These are phyloP conservation scores for Athelia psychrophila DNA, from an alignment of 1,284 basidiomycete genomes.

Conservation along the genomic window DNA sequence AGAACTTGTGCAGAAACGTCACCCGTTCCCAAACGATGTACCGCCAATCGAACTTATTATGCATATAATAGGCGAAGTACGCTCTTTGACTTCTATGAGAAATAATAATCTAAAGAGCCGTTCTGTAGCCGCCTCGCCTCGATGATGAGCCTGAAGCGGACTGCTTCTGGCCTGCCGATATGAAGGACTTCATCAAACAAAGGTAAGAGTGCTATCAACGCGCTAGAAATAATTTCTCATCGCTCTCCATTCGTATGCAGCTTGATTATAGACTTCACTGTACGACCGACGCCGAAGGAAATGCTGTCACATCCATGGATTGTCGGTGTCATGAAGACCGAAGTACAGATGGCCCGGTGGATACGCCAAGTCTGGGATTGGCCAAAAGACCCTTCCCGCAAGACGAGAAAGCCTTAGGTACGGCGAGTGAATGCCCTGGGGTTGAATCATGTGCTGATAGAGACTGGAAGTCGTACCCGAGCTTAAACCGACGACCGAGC, in stretches of 20 bases:
- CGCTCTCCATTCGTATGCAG: slow-evolving; percentile 33
- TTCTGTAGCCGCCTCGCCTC: slow-evolving; percentile 73
- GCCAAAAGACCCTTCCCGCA: slow-evolving; percentile 46
- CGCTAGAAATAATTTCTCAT: too few relatives aligned
- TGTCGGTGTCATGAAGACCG: slow-evolving; percentile 70
- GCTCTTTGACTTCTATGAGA: too few relatives aligned
- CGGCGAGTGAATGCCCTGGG: background rate
- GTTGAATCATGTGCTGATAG: too few relatives aligned
- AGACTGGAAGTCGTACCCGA: too few relatives aligned
- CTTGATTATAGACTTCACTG: slow-evolving; percentile 53
- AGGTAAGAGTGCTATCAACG: too few relatives aligned
- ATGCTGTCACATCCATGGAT: slow-evolving; percentile 92
- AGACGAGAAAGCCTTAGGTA: slow-evolving; percentile 38
- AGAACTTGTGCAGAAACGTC: slow-evolving; percentile 92
- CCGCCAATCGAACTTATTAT: slow-evolving; percentile 93
- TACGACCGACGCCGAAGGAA: slow-evolving; percentile 82
- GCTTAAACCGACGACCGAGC: too few relatives aligned
- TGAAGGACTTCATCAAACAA: slow-evolving; percentile 91
- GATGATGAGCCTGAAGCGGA: slow-evolving; percentile 67
- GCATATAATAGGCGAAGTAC: slow-evolving; percentile 83
- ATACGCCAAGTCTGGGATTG: slow-evolving; percentile 89
- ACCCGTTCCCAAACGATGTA: slow-evolving; percentile 92
- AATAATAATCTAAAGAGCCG: slow-evolving; percentile 13
- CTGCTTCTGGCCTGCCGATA: slow-evolving; percentile 70
- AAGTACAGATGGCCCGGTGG: slow-evolving; percentile 89